Conservation (phyloP, 306 rosid species). For the Pueraria montana region DNA sequence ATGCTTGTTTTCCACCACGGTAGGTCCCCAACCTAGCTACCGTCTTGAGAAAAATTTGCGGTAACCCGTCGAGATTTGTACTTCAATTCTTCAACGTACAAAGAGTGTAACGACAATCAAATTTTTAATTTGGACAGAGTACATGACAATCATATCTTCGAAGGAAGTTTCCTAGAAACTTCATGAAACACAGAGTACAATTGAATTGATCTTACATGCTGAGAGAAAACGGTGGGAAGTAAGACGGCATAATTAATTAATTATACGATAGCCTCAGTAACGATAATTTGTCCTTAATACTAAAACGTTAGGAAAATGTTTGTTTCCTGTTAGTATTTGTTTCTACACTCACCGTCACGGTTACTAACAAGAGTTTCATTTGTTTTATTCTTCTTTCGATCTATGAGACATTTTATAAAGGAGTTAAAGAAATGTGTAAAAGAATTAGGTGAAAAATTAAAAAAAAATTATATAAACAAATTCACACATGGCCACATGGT, state of each 20-base stretch:
- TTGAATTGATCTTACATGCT: not conserved
- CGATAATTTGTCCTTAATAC: not conserved
- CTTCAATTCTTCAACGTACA: constrained; percentile 15
- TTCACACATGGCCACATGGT: no score
- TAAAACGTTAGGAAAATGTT: not conserved
- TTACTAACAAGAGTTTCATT: not conserved
- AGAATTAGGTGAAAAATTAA: not conserved
- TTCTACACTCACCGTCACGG: not conserved
- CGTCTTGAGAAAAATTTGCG: not conserved
- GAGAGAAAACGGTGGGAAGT: not conserved
- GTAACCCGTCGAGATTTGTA: not conserved
- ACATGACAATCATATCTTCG: not conserved
- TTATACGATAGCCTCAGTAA: not conserved
- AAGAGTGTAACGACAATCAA: constrained; percentile 11
- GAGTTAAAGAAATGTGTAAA: not conserved
- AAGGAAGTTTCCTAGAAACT: constrained; percentile 42
- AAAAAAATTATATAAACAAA: no score
- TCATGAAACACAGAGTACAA: not conserved
- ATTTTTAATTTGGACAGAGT: not conserved
- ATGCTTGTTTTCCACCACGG: no score
- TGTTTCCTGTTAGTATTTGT: not conserved
- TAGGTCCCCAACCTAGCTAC: no score
- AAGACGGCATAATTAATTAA: not conserved
- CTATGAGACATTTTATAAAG: not conserved
- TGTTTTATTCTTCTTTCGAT: not conserved